Evolutionary conservation across 2,329 filamentous ascomycete species (phyloP), one percentile per base, ranked within the genome.

Genomic region (Pestalotiopsis fici): DNA sequence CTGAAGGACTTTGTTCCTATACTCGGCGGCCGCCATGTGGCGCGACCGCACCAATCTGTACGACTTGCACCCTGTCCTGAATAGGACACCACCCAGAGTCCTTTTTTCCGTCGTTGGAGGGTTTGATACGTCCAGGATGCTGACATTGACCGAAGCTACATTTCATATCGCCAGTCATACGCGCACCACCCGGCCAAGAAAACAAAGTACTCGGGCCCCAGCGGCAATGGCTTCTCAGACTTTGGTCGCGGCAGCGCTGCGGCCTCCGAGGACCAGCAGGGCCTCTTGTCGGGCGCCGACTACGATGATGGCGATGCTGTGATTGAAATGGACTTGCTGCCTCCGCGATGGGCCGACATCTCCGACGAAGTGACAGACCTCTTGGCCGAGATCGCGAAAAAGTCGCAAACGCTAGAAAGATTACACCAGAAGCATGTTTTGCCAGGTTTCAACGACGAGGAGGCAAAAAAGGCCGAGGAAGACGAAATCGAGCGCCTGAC

Each of bases 11-110:
- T 65, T 65, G 71, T 66, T 69, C 70, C 70, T 72, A 69, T 71
- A 64, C 70, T 69, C 70, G 77, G 82, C 83, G 85, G 87, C 86
- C 90, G 91, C 88, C 84, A 97, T 97, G 94, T 99, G 95, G 95
- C 94, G 96, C 86, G 96, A 99, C 87, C 92, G 96, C 83, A 99
- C 96, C 74, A 99, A 98, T 80, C 92, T 99, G 94, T 98, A 90
- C 75, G 88, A 78, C 59, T 66, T 65, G 63, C 47, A 66, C 54
- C 54, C 54, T 23, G 43, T 50, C 5, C 43, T n/a, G 15, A 9
- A 9, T 21, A 4, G n/a, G 18, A n/a, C 15, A 31, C 31, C n/a
- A 15, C 63, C 43, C 18, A 5, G 25, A n/a, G 11, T n/a, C 63
- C n/a, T 39, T 12, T 25, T 21, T 4, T n/a, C 35, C 31, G 31